Evolutionary conservation across 2,329 filamentous ascomycete species (phyloP), one percentile per base, ranked within the genome.

Genomic region (Ploettnerulaceae sp.): DNA sequence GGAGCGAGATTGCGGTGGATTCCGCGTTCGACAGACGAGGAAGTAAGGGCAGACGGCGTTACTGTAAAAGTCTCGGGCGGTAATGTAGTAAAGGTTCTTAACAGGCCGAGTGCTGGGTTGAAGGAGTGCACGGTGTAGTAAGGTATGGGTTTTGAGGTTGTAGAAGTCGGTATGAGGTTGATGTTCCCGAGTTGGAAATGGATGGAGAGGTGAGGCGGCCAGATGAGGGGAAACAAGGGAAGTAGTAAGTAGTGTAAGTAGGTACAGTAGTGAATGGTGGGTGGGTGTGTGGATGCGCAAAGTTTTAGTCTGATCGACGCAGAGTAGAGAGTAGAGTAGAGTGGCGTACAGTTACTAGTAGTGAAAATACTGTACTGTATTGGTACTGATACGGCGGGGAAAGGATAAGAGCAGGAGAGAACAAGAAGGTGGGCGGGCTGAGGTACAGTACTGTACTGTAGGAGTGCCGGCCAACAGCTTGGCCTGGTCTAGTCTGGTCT

Each of bases 1-100:
- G 58, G 60, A 62, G 59, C 58, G 57, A 62, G 43, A 62, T 61
- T 61, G 46, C 47, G 51, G 57, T 59, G 57, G 60, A 59, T 57
- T 61, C 53, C 57, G 38, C 43, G 47, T 42, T 40, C 46, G 52
- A 36, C 33, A 48, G 40, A 37, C 51, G n/a, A 50, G 49, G 52
- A 61, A 45, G 55, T 52, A 61, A 61, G 58, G 60, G 58, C 46
- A 47, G 39, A 45, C 29, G 36, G 20, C 14, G 36, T 41, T 25
- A 29, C 3, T 29, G 3, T 3, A 38, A 48, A 28, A 39, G 28
- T 18, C 11, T 43, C 37, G 39, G 44, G 35, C 47, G 33, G 22
- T 17, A 17, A 17, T 32, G n/a, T 26, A 5, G 26, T 4, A 8
- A 29, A 3, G 5, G 31, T 28, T 29, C 17, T 12, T 24, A 41